phyloP scores from a whole-genome alignment of 768 basidiomycete species.

The Suillus tomentosus region DNA sequence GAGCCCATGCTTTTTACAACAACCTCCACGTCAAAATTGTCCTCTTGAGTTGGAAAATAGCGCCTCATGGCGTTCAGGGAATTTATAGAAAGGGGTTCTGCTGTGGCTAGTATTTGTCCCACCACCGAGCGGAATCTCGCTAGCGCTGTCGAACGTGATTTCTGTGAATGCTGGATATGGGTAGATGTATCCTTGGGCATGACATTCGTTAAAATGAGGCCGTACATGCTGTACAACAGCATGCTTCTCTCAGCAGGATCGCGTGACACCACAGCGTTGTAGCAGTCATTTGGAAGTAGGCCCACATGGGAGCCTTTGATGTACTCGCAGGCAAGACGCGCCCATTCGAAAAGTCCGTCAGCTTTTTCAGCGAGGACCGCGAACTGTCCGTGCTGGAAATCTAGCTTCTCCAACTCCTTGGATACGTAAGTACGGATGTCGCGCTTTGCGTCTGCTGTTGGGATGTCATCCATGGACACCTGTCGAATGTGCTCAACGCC shows the following conservation, averaged over 20 bases:
- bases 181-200: not conserved
- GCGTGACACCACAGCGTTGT: not conserved
- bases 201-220: not conserved
- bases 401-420: not conserved
- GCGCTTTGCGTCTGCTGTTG: not conserved
- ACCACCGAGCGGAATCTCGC: not conserved
- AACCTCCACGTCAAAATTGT: not conserved
- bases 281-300: not conserved
- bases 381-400: not conserved
- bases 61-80: slow-evolving; percentile 5
- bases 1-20: slow-evolving; percentile 11
- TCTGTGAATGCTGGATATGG: not conserved
- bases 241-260: not conserved
- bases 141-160: not conserved
- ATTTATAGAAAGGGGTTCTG: slow-evolving; percentile 3
- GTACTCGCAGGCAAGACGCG: slow-evolving; percentile 9
- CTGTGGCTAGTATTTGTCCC: slow-evolving; percentile 6
- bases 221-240: slow-evolving; percentile 1
- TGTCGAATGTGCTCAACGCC: not conserved
- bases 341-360: slow-evolving; percentile 8
- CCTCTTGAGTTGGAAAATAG: not conserved
- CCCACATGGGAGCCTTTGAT: not conserved
- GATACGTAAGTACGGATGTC: slow-evolving; percentile 3
- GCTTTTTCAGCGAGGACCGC: not conserved
- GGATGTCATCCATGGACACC: slow-evolving; percentile 1